Evolutionary conservation across 2,329 filamentous ascomycete species (phyloP).

Genomic region (Alternaria dauci): DNA sequence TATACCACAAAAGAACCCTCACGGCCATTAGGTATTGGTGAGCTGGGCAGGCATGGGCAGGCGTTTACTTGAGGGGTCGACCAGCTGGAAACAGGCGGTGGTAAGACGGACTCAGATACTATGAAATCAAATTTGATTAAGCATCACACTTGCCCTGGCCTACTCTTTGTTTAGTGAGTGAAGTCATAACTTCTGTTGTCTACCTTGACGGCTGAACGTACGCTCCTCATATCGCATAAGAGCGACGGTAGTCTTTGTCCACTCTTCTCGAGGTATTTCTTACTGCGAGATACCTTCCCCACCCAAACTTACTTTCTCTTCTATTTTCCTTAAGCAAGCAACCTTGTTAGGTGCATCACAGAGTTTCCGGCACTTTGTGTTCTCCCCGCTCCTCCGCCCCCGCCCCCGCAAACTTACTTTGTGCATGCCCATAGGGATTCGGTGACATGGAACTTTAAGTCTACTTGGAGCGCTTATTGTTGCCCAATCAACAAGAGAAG

Average conservation of each 20-base stretch:
- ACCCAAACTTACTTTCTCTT: not conserved
- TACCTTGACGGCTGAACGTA: not conserved
- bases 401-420: not conserved
- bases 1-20: conserved; percentile 33
- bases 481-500: not conserved
- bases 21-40: conserved; percentile 19
- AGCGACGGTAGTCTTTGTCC: not conserved
- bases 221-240: not conserved
- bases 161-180: not conserved
- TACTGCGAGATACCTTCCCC: not conserved
- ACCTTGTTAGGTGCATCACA: not conserved
- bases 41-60: conserved; percentile 16
- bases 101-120: not conserved
- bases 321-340: not conserved
- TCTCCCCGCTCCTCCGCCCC: not conserved
- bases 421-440: not conserved
- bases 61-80: conserved; percentile 10
- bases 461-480: not conserved
- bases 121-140: not conserved
- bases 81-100: conserved; percentile 6
- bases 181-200: not conserved
- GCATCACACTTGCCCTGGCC: not conserved
- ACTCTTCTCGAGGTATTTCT: not conserved
- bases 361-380: not conserved
- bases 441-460: not conserved